Base-by-base conservation (phyloP, 768 basidiomycete species). In the Suillus americanus region DNA sequence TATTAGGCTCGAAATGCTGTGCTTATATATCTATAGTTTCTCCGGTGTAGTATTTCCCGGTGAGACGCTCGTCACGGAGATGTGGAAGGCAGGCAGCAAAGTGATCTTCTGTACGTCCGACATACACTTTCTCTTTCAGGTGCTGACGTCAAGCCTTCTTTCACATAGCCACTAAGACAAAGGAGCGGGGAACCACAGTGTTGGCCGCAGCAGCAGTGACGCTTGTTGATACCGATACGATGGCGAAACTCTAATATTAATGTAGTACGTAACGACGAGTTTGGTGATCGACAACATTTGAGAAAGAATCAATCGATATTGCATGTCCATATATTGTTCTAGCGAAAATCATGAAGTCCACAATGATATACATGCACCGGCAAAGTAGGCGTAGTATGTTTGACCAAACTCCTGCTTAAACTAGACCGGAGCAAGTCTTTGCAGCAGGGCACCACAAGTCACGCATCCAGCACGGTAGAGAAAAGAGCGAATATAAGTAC, bases 51-150 rank as follows among this genome's bases (percentile, higher is more conserved):
- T 99, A 28, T 96, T 90, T 74, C 97, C 97, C 2, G 97, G 96
- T 0, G 95, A 99, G 78, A 99, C 97, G 2, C 83, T 99, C 61
- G 81, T 95, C 16, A 99, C 97, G 0, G 89, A 94, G 74, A 98
- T 99, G 97, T 99, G 97, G 97, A 97, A 95, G 75, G 95, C 97
- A 70, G 92, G 90, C 3, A 77, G 84, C 66, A 97, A 89, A 78
- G 89, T 99, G 62, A 88, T 98, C 59, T 99, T 99, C 76, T 81
- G 95, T 97, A 70, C 74, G 94, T 84, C 12, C 25, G 10, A 13
- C 45, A 38, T 18, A 33, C 25, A 38, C 37, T 18, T 23, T 25
- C 1, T 54, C 5, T 54, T 20, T 20, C 25, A 40, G 25, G 37
- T 40, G 3, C 25, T 48, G 45, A 37, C 46, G 66, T 30, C 37